These are phyloP conservation scores for Myxozyma lipomycoides DNA, from an alignment of 805 yeast genomes.

Conservation along the genomic window DNA sequence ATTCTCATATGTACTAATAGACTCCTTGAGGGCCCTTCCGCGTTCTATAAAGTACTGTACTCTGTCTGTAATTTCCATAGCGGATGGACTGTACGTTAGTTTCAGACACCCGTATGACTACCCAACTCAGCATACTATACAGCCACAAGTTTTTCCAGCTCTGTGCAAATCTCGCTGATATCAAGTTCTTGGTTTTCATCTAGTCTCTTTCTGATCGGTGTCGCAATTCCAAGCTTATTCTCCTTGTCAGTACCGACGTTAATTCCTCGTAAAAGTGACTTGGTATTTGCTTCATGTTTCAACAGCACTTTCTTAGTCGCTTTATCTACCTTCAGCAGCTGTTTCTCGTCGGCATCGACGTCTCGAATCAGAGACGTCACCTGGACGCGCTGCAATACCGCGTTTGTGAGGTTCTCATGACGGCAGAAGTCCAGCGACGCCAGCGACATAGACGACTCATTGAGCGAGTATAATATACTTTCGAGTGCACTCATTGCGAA, in stretches of 20 bases:
- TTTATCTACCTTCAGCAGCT: constrained; percentile 14
- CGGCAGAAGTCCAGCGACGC: constrained; percentile 26
- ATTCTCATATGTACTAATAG: constrained; percentile 11
- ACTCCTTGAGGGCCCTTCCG: constrained; percentile 8
- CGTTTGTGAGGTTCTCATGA: constrained; percentile 29
- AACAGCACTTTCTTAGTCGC: constrained; percentile 5
- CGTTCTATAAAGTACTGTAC: constrained; percentile 18
- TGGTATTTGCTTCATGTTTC: constrained; percentile 1
- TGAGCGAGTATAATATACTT: constrained; percentile 16
- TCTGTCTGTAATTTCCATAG: constrained; percentile 20
- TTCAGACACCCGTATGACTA: background rate
- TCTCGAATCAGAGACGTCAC: constrained; percentile 31
- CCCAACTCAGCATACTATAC: constrained; percentile 19
- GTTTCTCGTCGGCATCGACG: constrained; percentile 25
- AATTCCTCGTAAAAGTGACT: background rate
- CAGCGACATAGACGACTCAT: constrained; percentile 28
- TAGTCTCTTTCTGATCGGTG: constrained; percentile 5
- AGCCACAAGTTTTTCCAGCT: constrained; percentile 14
- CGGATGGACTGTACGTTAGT: constrained; percentile 26
- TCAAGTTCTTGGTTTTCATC: constrained; percentile 16
- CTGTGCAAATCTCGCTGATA: constrained; percentile 20
- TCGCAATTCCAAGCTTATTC: constrained; percentile 2
- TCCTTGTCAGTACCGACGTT: constrained; percentile 2
- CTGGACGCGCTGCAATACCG: constrained; percentile 24
- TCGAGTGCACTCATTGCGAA: constrained; percentile 9